These are phyloP conservation scores for Scleroderma bovista DNA, from an alignment of 768 basidiomycete species.

Conservation along the genomic window DNA sequence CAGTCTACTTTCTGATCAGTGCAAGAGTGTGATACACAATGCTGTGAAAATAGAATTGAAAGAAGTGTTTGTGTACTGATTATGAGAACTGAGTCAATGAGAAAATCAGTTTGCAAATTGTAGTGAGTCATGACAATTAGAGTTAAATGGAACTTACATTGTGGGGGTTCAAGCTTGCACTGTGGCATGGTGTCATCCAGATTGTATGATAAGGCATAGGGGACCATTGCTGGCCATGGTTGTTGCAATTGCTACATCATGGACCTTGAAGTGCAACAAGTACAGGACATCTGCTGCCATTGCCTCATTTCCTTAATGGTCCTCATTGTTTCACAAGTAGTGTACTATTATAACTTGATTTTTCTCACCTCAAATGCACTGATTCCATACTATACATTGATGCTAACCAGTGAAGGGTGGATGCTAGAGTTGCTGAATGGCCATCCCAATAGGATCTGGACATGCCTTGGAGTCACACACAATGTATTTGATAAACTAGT, in stretches of 20 bases:
- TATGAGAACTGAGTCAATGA: too few relatives aligned
- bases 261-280: neutral
- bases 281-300: neutral
- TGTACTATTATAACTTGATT: neutral
- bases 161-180: too few relatives aligned
- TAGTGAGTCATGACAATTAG: too few relatives aligned
- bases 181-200: too few relatives aligned
- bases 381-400: conserved; percentile 17
- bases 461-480: conserved; percentile 14
- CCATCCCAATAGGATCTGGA: conserved; percentile 14
- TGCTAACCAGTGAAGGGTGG: conserved; percentile 18
- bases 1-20: too few relatives aligned
- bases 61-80: too few relatives aligned
- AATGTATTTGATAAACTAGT: conserved; percentile 17
- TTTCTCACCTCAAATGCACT: neutral
- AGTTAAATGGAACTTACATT: too few relatives aligned
- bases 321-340: neutral
- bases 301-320: neutral
- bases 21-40: too few relatives aligned
- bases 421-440: conserved; percentile 17
- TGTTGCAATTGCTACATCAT: neutral
- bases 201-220: neutral
- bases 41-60: too few relatives aligned
- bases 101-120: too few relatives aligned
- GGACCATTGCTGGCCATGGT: too few relatives aligned